These are phyloP conservation scores for Penicillium coprophilum DNA, from an alignment of 495 filamentous ascomycete species.

Conservation along the genomic window DNA sequence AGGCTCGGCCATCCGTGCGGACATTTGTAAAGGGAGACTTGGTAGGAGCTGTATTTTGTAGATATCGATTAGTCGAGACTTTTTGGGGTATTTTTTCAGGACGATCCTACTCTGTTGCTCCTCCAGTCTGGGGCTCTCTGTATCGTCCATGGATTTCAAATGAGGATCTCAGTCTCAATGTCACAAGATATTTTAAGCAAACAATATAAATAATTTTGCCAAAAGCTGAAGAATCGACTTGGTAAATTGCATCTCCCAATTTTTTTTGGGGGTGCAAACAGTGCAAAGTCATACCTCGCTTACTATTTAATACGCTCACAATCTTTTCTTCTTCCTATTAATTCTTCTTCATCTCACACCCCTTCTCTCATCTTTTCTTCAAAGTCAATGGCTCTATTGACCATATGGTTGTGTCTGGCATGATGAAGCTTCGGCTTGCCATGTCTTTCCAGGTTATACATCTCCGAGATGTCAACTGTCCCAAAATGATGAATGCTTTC, in stretches of 20 bases:
- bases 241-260: constrained; percentile 19
- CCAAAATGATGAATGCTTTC: background rate
- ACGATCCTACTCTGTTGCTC: constrained; percentile 39
- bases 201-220: background rate
- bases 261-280: constrained; percentile 36
- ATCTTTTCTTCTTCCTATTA: constrained; percentile 9
- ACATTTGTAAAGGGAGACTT: constrained; percentile 40
- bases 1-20: constrained; percentile 45
- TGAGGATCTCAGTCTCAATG: background rate
- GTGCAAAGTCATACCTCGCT: constrained; percentile 29
- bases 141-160: constrained; percentile 34
- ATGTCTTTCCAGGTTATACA: background rate
- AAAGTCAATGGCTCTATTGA: background rate
- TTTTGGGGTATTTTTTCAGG: constrained; percentile 1
- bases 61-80: constrained; percentile 8
- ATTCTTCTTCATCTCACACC: background rate
- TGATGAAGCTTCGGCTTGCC: constrained; percentile 5
- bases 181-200: constrained; percentile 1
- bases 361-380: background rate
- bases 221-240: constrained; percentile 10
- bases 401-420: background rate
- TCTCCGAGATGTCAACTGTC: background rate
- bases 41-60: constrained; percentile 35
- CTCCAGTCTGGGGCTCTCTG: constrained; percentile 33
- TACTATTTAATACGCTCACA: constrained; percentile 19